Base-by-base conservation (phyloP, 129 eudicot genomes). In the Arctium minus region DNA sequence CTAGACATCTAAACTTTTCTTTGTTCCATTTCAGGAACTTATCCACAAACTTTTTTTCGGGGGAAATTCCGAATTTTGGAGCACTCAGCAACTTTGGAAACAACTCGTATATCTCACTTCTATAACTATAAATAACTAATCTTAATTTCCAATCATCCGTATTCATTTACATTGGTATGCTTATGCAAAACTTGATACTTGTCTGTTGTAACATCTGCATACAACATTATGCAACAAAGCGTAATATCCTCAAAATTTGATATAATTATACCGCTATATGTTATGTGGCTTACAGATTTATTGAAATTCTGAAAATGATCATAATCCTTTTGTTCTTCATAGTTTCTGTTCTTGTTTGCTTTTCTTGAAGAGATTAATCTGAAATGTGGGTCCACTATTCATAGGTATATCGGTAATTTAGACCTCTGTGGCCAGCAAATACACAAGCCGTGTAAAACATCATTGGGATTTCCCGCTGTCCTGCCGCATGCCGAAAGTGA, bases 401-500 rank as follows among this genome's bases (percentile, higher is more conserved):
- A 65, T 88, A 96, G 99, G 92, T 96, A 87, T 87, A 91, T 88
- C 70, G 99, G 99, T 74, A 96, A 96, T 85, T 88, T 91, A 85
- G 96, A 96, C 81, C 98, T 96, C 3, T 96, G 99, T 81, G 99
- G 99, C 33, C 95, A 85, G 77, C 98, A 93, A 90, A 90, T 96
- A 80, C 88, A 86, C 84, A 96, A 91, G 81, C 97, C 92, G 1
- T 96, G 99, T 78, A 88, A 92, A 86, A 93, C 97, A 7, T 93
- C 98, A 42, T 78, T 96, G 69, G 99, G 99, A 69, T 96, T 96
- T 85, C 99, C 99, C 12, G 99, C 92, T 33, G 99, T 96, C 12
- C 88, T 96, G 78, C 99, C 99, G 6, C 97, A 87, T 85, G 99
- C 95, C 73, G 95, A 85, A 80, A 93, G 98, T 86, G 92, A 96